These are phyloP conservation scores for Populus hybrid DNA, from an alignment of 441 rosid species.

Conservation along the genomic window DNA sequence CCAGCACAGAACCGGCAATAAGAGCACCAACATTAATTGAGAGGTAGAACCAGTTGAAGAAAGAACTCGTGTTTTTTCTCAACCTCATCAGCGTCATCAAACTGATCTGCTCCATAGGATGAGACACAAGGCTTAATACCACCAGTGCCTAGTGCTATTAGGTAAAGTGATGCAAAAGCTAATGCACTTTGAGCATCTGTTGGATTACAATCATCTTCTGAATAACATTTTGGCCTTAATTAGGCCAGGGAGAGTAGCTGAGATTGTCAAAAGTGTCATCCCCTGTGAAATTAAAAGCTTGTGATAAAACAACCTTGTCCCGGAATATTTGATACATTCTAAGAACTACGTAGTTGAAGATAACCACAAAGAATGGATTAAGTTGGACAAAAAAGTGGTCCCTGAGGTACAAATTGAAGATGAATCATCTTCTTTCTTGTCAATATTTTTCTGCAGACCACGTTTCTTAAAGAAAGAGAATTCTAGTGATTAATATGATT, in stretches of 20 bases:
- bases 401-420: not conserved
- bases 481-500: not conserved
- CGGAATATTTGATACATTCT: not conserved
- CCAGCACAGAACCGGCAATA: slow-evolving; percentile 58
- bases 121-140: no score
- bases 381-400: not conserved
- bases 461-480: not conserved
- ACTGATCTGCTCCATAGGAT: no score
- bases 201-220: slow-evolving; percentile 44
- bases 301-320: slow-evolving; percentile 12
- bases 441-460: not conserved
- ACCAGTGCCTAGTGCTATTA: slow-evolving; percentile 80
- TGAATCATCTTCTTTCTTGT: not conserved
- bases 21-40: no score
- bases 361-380: not conserved
- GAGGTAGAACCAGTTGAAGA: no score
- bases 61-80: no score
- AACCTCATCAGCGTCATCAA: no score
- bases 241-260: slow-evolving; percentile 65
- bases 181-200: slow-evolving; percentile 40
- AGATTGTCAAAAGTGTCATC: slow-evolving; percentile 61
- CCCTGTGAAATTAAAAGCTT: slow-evolving; percentile 41
- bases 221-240: slow-evolving; percentile 43
- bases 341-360: not conserved
- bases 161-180: slow-evolving; percentile 57